Evolutionary conservation across 768 basidiomycete species (phyloP).

Genomic region (Mrakia blollopis): DNA sequence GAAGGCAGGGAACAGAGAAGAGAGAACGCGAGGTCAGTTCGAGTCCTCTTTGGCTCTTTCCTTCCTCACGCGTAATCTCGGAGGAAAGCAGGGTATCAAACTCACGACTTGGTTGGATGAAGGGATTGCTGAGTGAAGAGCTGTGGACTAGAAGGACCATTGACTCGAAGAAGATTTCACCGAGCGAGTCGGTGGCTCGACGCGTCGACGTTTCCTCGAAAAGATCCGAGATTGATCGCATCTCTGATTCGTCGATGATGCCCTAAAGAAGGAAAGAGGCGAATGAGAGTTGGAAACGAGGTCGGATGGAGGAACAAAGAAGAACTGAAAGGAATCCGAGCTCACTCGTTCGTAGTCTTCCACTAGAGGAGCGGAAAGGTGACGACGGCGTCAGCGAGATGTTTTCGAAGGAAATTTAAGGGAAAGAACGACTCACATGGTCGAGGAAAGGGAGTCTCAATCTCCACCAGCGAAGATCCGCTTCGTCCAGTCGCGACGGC

Average conservation of each 20-base stretch:
- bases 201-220: neutral
- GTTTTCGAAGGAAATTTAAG: no score
- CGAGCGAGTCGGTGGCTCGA: neutral
- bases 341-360: slow-evolving; percentile 8
- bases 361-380: neutral
- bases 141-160: neutral
- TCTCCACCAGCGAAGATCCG: neutral
- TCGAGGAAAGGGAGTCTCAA: neutral
- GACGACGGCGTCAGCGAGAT: no score
- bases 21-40: no score
- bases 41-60: no score
- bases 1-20: neutral
- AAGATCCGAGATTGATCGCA: neutral
- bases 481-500: neutral
- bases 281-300: neutral
- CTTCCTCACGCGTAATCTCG: no score
- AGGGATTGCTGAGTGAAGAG: neutral
- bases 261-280: neutral
- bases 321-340: no score
- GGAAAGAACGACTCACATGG: neutral
- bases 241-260: neutral
- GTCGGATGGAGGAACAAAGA: no score
- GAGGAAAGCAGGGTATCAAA: no score
- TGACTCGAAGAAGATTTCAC: neutral
- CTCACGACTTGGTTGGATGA: neutral